Conservation (phyloP, 2,329 filamentous ascomycete species). For the Nemania sp. region DNA sequence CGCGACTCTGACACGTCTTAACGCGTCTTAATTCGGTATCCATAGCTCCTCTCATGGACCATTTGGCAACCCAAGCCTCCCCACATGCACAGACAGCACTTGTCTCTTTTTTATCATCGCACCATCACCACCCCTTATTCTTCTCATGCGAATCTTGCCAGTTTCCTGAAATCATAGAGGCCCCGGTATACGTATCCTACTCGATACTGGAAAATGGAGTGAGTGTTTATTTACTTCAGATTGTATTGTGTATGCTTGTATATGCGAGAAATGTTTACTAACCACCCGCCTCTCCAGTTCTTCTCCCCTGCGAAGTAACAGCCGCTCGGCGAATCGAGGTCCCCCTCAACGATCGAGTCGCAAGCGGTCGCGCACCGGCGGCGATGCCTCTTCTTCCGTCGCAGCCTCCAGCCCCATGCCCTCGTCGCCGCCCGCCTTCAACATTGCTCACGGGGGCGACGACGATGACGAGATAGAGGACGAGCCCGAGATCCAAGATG, state of each 20-base stretch:
- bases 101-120: neutral
- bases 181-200: neutral
- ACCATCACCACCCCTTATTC: neutral
- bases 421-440: conserved; percentile 67
- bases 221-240: neutral
- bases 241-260: neutral
- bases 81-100: neutral
- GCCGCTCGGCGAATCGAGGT: conserved; percentile 83
- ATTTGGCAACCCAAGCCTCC: neutral
- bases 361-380: conserved; percentile 59
- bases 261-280: neutral
- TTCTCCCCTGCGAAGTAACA: conserved; percentile 80
- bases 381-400: conserved; percentile 56
- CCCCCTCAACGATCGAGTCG: conserved; percentile 55
- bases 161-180: neutral
- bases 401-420: conserved; percentile 66
- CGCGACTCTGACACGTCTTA: conserved; percentile 20
- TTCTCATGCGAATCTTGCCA: neutral
- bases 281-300: conserved; percentile 8
- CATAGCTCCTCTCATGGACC: neutral
- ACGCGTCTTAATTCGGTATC: conserved; percentile 30
- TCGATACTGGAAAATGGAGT: neutral
- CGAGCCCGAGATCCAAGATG: conserved; percentile 72
- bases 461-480: conserved; percentile 77
- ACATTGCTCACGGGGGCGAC: conserved; percentile 68